A percentile compares a stretch with the other conserved stretches of the same genome.
Conservation (phyloP, 495 filamentous ascomycete genomes). For the Aspergillus funiculosus region DNA sequence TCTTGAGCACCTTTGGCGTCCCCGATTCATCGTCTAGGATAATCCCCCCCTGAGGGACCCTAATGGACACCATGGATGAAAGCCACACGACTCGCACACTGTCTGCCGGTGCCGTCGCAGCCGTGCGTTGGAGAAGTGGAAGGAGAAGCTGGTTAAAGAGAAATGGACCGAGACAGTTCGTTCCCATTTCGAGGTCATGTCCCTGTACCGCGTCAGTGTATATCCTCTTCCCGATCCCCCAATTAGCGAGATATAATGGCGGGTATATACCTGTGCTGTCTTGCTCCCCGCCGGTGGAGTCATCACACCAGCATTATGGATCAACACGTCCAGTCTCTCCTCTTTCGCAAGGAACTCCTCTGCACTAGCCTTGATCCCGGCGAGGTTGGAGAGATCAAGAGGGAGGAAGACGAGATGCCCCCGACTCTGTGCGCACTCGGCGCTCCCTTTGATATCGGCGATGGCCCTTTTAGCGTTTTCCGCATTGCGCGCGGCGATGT, state of each 20-base stretch:
- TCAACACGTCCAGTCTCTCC: slow-evolving; percentile 46
- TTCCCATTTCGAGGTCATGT: slow-evolving; percentile 4
- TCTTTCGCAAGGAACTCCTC: slow-evolving; percentile 29
- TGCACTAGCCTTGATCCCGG: slow-evolving; percentile 33
- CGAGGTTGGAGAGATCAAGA: slow-evolving; percentile 38
- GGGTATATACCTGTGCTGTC: neutral
- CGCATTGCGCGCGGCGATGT: slow-evolving; percentile 47
- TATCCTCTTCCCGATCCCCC: neutral
- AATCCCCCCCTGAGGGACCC: neutral
- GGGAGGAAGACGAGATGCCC: slow-evolving; percentile 28
- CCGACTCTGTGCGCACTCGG: slow-evolving; percentile 5
- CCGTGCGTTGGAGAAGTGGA: neutral
- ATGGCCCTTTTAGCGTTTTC: slow-evolving; percentile 39
- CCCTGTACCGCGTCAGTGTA: neutral
- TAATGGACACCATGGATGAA: neutral
- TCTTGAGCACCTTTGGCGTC: neutral
- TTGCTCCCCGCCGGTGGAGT: neutral
- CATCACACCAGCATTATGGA: slow-evolving; percentile 67
- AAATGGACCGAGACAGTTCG: slow-evolving; percentile 8
- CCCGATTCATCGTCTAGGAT: neutral
- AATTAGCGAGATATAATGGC: too few species aligned
- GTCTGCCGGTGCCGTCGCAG: neutral
- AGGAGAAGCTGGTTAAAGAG: slow-evolving; percentile 1
- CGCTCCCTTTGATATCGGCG: slow-evolving; percentile 30
- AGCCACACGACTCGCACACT: slow-evolving; percentile 2